Conservation (phyloP, 129 eudicot genomes). For the Ambrosia trifida region DNA sequence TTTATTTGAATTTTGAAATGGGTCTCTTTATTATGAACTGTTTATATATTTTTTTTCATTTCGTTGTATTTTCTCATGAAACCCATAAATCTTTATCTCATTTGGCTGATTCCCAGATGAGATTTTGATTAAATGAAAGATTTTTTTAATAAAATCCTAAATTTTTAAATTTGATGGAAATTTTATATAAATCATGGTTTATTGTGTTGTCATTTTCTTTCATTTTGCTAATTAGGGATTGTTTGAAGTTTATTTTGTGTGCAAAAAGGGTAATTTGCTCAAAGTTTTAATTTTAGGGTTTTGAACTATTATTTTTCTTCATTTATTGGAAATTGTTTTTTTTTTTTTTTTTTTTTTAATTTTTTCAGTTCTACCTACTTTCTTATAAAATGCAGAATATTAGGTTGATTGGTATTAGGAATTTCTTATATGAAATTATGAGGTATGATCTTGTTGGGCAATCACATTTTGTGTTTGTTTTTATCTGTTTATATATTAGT, state of each 20-base stretch:
- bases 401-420: conserved; percentile 41
- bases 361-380: conserved; percentile 23
- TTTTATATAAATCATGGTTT: conserved; percentile 18
- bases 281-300: conserved; percentile 25
- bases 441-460: conserved; percentile 34
- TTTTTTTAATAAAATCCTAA: conserved; percentile 12
- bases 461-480: conserved; percentile 31
- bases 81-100: conserved; percentile 11
- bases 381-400: conserved; percentile 40
- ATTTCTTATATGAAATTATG: conserved; percentile 14
- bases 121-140: conserved; percentile 22
- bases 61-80: conserved; percentile 21
- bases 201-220: conserved; percentile 19
- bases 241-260: conserved; percentile 4
- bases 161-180: conserved; percentile 5
- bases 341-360: not conserved
- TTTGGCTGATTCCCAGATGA: conserved; percentile 13
- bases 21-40: conserved; percentile 4
- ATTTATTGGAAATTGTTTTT: conserved; percentile 11
- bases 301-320: conserved; percentile 14
- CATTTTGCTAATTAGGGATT: conserved; percentile 25
- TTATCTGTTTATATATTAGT: conserved; percentile 14
- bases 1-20: conserved; percentile 40
- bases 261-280: not conserved
- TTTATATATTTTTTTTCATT: not conserved